phyloP scores from a whole-genome alignment of 345 rosid genomes.

The Syzygium grande region DNA sequence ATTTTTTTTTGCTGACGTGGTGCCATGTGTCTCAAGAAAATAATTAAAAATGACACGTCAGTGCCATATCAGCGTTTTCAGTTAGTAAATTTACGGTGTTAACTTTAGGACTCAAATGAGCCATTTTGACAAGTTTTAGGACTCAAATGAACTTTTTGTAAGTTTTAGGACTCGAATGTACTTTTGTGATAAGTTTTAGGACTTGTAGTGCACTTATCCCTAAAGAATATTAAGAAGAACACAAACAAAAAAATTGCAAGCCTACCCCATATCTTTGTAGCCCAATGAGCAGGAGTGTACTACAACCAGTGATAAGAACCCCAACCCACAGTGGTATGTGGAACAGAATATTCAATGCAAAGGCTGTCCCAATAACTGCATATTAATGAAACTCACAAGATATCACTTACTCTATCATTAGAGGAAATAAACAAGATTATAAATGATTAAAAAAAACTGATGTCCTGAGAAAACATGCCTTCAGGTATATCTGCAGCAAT shows the following conservation, averaged over 20 bases:
- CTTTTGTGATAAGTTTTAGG: no score
- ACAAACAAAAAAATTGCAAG: not conserved
- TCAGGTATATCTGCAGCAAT: conserved; percentile 80
- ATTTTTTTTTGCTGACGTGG: no score
- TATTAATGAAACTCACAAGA: not conserved
- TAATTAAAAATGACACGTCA: no score
- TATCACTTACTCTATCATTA: not conserved
- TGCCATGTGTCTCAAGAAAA: no score
- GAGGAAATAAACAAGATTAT: not conserved
- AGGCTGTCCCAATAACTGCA: conserved; percentile 63
- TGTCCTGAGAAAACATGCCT: conserved; percentile 16
- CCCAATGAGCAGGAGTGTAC: conserved; percentile 56
- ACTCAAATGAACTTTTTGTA: no score
- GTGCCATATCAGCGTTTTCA: no score
- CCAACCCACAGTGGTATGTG: conserved; percentile 48
- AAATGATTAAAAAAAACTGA: no score
- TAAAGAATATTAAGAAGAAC: not conserved
- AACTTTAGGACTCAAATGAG: no score
- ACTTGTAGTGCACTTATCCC: no score
- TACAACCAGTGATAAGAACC: conserved; percentile 44
- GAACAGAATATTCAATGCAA: conserved; percentile 45
- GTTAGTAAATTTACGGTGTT: no score
- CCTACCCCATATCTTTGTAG: conserved; percentile 58
- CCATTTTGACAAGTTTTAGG: no score
- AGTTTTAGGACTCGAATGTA: no score